Conservation (phyloP, 352 stramenopile genomes). For the Phytophthora colocasiae region DNA sequence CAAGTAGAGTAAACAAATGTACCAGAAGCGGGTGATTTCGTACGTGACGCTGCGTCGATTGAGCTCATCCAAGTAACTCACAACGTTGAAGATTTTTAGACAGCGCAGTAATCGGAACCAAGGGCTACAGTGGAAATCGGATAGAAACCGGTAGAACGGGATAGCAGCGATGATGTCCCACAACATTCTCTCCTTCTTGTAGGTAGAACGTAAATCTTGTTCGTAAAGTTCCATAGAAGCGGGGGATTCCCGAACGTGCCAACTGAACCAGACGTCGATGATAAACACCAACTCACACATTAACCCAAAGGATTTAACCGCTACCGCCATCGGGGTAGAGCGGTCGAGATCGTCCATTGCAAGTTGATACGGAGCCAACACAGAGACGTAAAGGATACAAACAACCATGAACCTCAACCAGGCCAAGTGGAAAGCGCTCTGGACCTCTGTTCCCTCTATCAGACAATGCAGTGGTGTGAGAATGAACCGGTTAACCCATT, state of each 20-base stretch:
- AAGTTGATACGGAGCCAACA: conserved; percentile 61
- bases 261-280: conserved; percentile 61
- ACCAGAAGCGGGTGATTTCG: conserved; percentile 61
- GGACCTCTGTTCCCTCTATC: conserved; percentile 31
- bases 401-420: conserved; percentile 49
- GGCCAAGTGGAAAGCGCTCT: conserved; percentile 50
- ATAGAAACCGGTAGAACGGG: conserved; percentile 52
- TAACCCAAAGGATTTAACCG: conserved; percentile 29
- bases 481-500: conserved; percentile 9
- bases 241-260: conserved; percentile 38
- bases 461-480: neutral
- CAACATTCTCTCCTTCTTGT: conserved; percentile 51
- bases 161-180: conserved; percentile 51
- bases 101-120: conserved; percentile 53
- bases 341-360: conserved; percentile 44
- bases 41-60: conserved; percentile 62
- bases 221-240: conserved; percentile 64
- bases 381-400: conserved; percentile 48
- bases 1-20: conserved; percentile 63
- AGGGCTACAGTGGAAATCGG: conserved; percentile 33
- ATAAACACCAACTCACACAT: conserved; percentile 55
- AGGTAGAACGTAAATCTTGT: conserved; percentile 41
- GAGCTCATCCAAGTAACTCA: conserved; percentile 62
- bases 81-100: conserved; percentile 60
- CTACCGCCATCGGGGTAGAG: conserved; percentile 4